Evolutionary conservation across 805 yeast genomes (phyloP).

Genomic region (Starmerella davenportii): DNA sequence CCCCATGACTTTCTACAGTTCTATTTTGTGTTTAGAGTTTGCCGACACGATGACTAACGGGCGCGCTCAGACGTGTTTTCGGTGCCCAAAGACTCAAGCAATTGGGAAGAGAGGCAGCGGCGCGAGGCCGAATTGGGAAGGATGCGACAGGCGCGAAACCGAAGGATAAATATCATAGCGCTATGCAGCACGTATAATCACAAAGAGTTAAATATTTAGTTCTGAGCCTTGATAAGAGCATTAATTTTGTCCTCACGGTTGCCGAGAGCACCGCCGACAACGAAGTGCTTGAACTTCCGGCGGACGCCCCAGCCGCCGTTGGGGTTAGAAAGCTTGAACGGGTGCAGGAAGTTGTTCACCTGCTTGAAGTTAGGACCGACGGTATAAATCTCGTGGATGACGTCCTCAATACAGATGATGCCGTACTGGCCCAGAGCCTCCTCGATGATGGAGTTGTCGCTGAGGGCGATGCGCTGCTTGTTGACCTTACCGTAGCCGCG

Average conservation of each 20-base stretch:
- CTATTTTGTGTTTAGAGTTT: too few relatives aligned
- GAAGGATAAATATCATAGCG: too few relatives aligned
- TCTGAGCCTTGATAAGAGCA: conserved; percentile 84
- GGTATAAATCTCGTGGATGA: conserved; percentile 88
- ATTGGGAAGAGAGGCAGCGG: too few relatives aligned
- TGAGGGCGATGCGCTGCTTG: conserved; percentile 84
- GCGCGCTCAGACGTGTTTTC: too few relatives aligned
- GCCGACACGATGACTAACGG: too few relatives aligned
- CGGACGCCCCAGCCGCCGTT: conserved; percentile 94
- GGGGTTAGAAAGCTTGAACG: conserved; percentile 93
- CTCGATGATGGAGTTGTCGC: conserved; percentile 80
- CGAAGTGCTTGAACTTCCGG: conserved; percentile 92
- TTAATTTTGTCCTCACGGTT: conserved; percentile 93
- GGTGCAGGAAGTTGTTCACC: conserved; percentile 97
- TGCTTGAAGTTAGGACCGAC: conserved; percentile 98
- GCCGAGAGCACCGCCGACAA: conserved; percentile 98
- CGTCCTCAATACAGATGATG: conserved; percentile 77
- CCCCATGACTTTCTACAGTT: too few relatives aligned
- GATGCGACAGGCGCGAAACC: too few relatives aligned
- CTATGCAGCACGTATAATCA: too few relatives aligned
- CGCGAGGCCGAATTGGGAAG: too few relatives aligned
- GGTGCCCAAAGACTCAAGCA: too few relatives aligned
- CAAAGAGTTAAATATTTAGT: conserved; percentile 30
- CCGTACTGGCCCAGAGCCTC: conserved; percentile 81
- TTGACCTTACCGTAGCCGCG: conserved; percentile 95